phyloP scores from a whole-genome alignment of 306 rosid species.

The Inga oerstediana region DNA sequence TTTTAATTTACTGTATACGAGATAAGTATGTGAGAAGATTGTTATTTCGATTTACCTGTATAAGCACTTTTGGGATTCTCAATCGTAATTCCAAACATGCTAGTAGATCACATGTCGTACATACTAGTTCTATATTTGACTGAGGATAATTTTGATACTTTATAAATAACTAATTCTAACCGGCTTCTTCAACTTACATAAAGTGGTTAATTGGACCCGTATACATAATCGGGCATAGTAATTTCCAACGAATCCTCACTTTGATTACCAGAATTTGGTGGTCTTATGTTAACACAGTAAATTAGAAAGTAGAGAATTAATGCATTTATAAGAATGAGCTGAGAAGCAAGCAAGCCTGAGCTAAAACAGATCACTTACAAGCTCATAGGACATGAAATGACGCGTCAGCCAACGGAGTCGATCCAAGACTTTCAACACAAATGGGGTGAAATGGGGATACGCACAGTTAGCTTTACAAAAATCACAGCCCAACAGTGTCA shows the following conservation, averaged over 20 bases:
- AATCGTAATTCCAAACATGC: too few species aligned
- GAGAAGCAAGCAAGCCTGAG: conserved; percentile 1
- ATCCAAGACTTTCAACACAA: conserved; percentile 34
- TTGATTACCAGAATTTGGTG: neutral
- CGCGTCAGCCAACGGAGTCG: conserved; percentile 37
- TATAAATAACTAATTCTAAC: too few species aligned
- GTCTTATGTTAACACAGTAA: neutral
- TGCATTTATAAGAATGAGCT: conserved; percentile 12
- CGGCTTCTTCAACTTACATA: too few species aligned
- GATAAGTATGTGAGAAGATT: too few species aligned
- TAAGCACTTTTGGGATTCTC: too few species aligned
- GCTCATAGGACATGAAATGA: conserved; percentile 36
- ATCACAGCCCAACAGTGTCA: conserved; percentile 51
- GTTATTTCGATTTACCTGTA: too few species aligned
- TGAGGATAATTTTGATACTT: neutral
- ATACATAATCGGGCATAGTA: neutral
- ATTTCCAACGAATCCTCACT: neutral
- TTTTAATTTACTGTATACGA: too few species aligned
- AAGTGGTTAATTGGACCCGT: neutral
- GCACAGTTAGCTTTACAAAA: conserved; percentile 69
- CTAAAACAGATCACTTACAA: conserved; percentile 31
- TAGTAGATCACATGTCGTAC: neutral
- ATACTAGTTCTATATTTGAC: conserved; percentile 12
- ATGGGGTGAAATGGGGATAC: conserved; percentile 44
- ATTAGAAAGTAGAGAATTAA: neutral